Evolutionary conservation across 768 basidiomycete species (phyloP), one percentile per base, ranked within the genome.

Genomic region (Pisolithus tinctorius): DNA sequence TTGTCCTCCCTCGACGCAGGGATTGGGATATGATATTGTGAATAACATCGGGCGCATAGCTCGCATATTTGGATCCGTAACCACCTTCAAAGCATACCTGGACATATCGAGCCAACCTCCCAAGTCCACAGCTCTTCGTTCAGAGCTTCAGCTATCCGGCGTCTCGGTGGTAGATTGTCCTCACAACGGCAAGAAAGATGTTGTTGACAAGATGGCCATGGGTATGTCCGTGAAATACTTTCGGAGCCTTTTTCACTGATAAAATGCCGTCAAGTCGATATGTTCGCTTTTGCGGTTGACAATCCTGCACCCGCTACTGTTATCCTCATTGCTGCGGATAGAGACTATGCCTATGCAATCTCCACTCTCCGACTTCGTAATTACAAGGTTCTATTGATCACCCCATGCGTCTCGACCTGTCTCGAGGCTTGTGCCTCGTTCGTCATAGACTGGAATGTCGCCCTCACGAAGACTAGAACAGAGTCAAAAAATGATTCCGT

Each of bases 201-300:
- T 73, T 11, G 72, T 70, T 8, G 76, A 77, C 61, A 74, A 75
- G 60, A 74, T 74, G 71, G 69, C 77, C 58, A 64, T 80, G 30
- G 63, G 76, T 72, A 51, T 43, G 69, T 54, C 39, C 16, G 5
- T 14, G 13, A 34, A 34, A 34, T 14, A 34, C 34, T 34, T 34
- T 34, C 34, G 11, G 13, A 34, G 34, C 34, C 34, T 34, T 14
- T 11, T 34, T 9, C 30, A 2, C 34, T 14, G 5, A 34, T 34
- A 13, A 11, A 14, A 11, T 34, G 13, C 5, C 11, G 4, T 34
- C 34, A 14, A 85, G 85, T 82, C 45, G 86, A 87, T 58, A 80
- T 87, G 74, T 66, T 87, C 51, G 71, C 78, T 6, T 77, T 80
- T 61, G 83, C 80, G 14, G 76, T 83, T 58, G 84, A 86, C 65